These are phyloP conservation scores for Trematosphaeria pertusa DNA, from an alignment of 2,329 filamentous ascomycete genomes.

Conservation along the genomic window DNA sequence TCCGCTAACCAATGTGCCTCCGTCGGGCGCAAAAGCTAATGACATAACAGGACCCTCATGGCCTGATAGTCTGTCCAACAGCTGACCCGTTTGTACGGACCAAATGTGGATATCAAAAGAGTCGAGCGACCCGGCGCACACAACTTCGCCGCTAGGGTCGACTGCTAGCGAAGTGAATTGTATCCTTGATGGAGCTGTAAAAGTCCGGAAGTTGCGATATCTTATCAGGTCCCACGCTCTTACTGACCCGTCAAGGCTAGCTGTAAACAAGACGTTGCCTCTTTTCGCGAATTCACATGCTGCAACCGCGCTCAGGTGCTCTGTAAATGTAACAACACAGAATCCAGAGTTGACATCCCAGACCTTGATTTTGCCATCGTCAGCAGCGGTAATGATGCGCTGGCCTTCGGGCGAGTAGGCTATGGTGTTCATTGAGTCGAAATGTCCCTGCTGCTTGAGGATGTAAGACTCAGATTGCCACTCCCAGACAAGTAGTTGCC, in stretches of 20 bases:
- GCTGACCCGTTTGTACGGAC: slow-evolving; percentile 96
- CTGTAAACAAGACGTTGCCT: slow-evolving; percentile 94
- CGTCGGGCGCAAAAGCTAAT: slow-evolving; percentile 87
- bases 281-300: slow-evolving; percentile 94
- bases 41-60: slow-evolving; percentile 94
- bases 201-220: slow-evolving; percentile 96
- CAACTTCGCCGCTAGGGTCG: slow-evolving; percentile 95
- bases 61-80: slow-evolving; percentile 87
- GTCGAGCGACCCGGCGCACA: slow-evolving; percentile 92
- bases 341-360: slow-evolving; percentile 98
- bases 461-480: slow-evolving; percentile 99
- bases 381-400: slow-evolving; percentile 88
- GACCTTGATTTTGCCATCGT: slow-evolving; percentile 98
- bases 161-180: slow-evolving; percentile 95
- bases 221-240: slow-evolving; percentile 95
- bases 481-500: slow-evolving; percentile 97
- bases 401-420: slow-evolving; percentile 94
- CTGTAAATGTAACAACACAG: slow-evolving; percentile 97
- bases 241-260: slow-evolving; percentile 91
- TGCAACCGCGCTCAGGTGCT: slow-evolving; percentile 93
- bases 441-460: slow-evolving; percentile 96
- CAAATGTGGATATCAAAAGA: slow-evolving; percentile 98
- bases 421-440: slow-evolving; percentile 92
- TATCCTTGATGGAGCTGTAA: slow-evolving; percentile 88
- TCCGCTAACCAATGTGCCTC: slow-evolving; percentile 82